Evolutionary conservation across 345 rosid species (phyloP), one percentile per base, ranked within the genome.

Genomic region (Clausena lansium): DNA sequence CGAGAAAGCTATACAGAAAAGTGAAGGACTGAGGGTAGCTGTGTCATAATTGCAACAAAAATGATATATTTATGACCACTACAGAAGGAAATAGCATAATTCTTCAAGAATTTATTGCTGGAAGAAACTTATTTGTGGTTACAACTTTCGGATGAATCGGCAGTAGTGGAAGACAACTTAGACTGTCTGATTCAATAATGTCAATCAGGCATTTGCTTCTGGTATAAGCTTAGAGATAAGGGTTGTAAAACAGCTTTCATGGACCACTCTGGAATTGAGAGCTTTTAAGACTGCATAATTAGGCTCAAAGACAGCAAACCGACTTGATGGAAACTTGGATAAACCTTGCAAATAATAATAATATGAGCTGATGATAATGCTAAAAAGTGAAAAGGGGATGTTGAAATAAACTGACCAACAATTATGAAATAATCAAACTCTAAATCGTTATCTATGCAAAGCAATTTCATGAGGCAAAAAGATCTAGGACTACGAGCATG

Each of bases 11-110:
- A 28, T 24, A 45, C n/a, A 57, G 39, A 76, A 68, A 35, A 68
- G 35, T 7, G 39, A 62, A 76, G 81, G 67, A 64, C 28, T 9
- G 39, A 63, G 74, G 81, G 67, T 82, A 73, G 84, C 45, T 80
- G 64, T 20, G 60, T 32, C 68, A 80, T 84, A 63, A 84, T 76
- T 81, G 83, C 78, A 75, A 24, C 70, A 79, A 45, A 59, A 41
- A 52, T 10, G 57, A 70, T 64, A 66, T 13, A 25, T 25, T 45
- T 11, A 67, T 52, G 8, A 55, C 39, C 58, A 27, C 27, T 52
- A 65, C 35, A 50, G 4, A 71, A 77, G 24, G 35, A 52, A 45
- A 22, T 5, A 13, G 50, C 50, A 38, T 55, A 35, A 41, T 47
- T 7, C 30, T 10, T 55, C 58, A 35, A 20, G 20, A 41, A 15